Conservation (phyloP, 2,329 filamentous ascomycete species). For the Talaromyces sp. region DNA sequence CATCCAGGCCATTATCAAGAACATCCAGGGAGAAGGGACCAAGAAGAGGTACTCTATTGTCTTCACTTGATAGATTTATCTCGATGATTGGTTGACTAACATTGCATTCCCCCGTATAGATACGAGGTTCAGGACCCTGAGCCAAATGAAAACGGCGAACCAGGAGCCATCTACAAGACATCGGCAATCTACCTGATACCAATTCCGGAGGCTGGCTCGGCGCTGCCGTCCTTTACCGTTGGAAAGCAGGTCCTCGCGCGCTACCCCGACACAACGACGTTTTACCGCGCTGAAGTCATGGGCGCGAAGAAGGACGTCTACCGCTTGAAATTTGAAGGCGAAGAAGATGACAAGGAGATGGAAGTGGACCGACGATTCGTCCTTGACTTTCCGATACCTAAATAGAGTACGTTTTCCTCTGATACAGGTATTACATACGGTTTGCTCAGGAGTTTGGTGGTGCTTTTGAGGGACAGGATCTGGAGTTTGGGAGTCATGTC, state of each 20-base stretch:
- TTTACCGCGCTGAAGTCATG: constrained; percentile 78
- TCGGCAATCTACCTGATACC: constrained; percentile 71
- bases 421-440: background rate
- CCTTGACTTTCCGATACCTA: constrained; percentile 60
- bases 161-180: constrained; percentile 58
- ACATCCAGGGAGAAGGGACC: constrained; percentile 63
- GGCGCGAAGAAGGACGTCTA: constrained; percentile 52
- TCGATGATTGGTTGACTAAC: background rate
- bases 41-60: constrained; percentile 53
- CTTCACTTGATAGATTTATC: constrained; percentile 3
- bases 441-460: background rate
- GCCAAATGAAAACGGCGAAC: constrained; percentile 62
- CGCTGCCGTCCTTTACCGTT: constrained; percentile 55
- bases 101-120: constrained; percentile 29
- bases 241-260: constrained; percentile 70
- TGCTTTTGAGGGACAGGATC: background rate
- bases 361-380: constrained; percentile 71
- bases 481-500: background rate
- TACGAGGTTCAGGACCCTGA: constrained; percentile 78
- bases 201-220: constrained; percentile 58
- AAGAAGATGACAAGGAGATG: constrained; percentile 67
- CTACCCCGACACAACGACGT: constrained; percentile 79
- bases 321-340: constrained; percentile 68
- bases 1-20: constrained; percentile 73
- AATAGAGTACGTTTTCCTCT: background rate